These are phyloP conservation scores for Boletus rubescentipes DNA, from an alignment of 768 basidiomycete genomes.

Conservation along the genomic window DNA sequence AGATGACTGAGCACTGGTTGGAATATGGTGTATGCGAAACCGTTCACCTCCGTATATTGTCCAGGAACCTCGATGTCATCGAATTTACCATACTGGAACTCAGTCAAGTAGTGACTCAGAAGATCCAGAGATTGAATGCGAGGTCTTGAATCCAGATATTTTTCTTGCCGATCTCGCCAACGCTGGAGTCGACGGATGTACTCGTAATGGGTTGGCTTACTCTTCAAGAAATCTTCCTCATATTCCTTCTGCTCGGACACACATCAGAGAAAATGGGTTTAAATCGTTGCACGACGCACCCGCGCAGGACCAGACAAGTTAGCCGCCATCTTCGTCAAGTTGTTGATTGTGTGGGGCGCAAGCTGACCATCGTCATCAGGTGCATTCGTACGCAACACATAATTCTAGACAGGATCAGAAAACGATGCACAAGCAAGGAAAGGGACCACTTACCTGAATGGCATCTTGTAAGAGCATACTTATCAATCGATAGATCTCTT, in stretches of 20 bases:
- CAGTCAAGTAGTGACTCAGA: slow-evolving; percentile 89
- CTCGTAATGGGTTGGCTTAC: slow-evolving; percentile 77
- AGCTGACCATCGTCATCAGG: slow-evolving; percentile 70
- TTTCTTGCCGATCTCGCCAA: slow-evolving; percentile 93
- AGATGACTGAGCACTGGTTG: slow-evolving; percentile 6
- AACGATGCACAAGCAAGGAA: background rate
- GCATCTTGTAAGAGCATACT: slow-evolving; percentile 88
- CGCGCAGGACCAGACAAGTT: slow-evolving; percentile 59
- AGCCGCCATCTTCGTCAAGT: slow-evolving; percentile 56
- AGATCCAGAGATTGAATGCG: slow-evolving; percentile 82
- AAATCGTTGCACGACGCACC: slow-evolving; percentile 38
- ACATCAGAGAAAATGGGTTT: background rate
- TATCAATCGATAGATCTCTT: slow-evolving; percentile 91
- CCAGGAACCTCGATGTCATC: slow-evolving; percentile 99
- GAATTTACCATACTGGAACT: slow-evolving; percentile 97
- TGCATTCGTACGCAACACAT: slow-evolving; percentile 61
- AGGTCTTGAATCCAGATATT: slow-evolving; percentile 76
- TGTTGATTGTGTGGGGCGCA: slow-evolving; percentile 51
- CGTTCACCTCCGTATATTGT: slow-evolving; percentile 90
- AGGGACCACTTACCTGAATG: slow-evolving; percentile 55
- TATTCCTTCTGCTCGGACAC: slow-evolving; percentile 65
- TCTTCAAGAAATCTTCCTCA: slow-evolving; percentile 85
- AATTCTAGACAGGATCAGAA: slow-evolving; percentile 47
- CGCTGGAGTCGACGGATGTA: slow-evolving; percentile 87
- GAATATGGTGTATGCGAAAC: background rate